These are phyloP conservation scores for Chaetomium strumarium DNA, from an alignment of 2,329 filamentous ascomycete species.

Conservation along the genomic window DNA sequence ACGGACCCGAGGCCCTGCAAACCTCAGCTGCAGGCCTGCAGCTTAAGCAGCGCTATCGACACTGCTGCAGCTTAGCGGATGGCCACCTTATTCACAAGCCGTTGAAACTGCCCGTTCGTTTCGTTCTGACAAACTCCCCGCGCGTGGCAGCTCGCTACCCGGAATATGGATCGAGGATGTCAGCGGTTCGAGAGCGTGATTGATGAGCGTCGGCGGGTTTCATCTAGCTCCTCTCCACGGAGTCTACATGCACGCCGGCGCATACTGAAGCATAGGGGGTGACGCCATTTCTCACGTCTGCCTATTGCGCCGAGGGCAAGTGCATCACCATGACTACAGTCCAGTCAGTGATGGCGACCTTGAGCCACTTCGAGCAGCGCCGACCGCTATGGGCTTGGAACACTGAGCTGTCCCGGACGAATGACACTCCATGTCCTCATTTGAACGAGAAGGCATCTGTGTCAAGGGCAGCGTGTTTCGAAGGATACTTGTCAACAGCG, in stretches of 20 bases:
- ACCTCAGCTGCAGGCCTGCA: slow-evolving; percentile 2
- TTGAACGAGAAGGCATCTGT: not conserved
- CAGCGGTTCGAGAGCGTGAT: not conserved
- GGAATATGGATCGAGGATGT: not conserved
- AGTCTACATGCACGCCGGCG: not conserved
- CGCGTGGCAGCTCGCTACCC: not conserved
- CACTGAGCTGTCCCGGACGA: not conserved
- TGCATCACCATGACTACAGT: slow-evolving; percentile 10
- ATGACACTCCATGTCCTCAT: not conserved
- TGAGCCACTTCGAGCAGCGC: not conserved
- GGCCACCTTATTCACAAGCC: not conserved
- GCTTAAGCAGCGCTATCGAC: not conserved
- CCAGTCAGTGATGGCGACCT: not conserved
- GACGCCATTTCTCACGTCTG: not conserved
- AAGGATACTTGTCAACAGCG: not conserved
- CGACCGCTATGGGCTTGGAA: slow-evolving; percentile 1
- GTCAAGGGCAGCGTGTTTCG: not conserved
- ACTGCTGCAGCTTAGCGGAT: not conserved
- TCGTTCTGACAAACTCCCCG: not conserved
- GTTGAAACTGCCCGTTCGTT: not conserved
- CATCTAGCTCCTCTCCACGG: not conserved
- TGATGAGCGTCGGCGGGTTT: not conserved
- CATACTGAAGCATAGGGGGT: not conserved
- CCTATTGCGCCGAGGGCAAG: slow-evolving; percentile 14
- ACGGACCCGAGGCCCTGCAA: slow-evolving; percentile 1